Conservation (phyloP, 176 grass and related monocot species). For the Saccharum officinarum region DNA sequence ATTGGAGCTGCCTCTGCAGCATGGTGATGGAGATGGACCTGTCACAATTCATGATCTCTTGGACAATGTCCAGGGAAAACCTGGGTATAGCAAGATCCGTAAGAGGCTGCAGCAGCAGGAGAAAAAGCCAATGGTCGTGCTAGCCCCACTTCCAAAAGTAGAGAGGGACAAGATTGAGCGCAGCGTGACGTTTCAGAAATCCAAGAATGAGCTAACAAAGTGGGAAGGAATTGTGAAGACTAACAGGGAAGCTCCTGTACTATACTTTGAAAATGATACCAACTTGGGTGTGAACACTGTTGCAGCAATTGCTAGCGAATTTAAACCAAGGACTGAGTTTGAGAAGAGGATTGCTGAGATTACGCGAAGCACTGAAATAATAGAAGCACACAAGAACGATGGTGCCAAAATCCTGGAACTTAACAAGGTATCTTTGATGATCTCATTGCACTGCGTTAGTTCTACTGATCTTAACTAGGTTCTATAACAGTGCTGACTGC, state of each 20-base stretch:
- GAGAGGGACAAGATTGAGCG: conserved; percentile 71
- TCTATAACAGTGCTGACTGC: background rate
- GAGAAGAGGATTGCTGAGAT: conserved; percentile 78
- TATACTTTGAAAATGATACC: conserved; percentile 76
- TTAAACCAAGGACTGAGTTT: conserved; percentile 72
- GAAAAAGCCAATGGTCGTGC: conserved; percentile 53
- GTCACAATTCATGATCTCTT: conserved; percentile 87
- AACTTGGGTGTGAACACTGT: conserved; percentile 68
- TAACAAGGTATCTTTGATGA: conserved; percentile 64
- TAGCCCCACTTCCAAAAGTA: conserved; percentile 64
- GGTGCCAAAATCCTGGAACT: conserved; percentile 91
- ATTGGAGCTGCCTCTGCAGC: conserved; percentile 45
- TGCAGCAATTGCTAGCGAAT: conserved; percentile 78
- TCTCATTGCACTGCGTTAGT: conserved; percentile 2
- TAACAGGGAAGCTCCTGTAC: conserved; percentile 76
- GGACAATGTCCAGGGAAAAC: conserved; percentile 66
- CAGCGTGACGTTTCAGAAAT: conserved; percentile 24
- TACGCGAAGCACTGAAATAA: conserved; percentile 48
- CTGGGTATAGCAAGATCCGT: conserved; percentile 78
- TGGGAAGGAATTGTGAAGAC: conserved; percentile 64
- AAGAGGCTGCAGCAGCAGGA: conserved; percentile 72
- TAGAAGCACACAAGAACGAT: conserved; percentile 80
- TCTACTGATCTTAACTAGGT: background rate
- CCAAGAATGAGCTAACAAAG: conserved; percentile 61
- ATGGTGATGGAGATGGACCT: conserved; percentile 41